Base-by-base conservation (phyloP, 2,329 filamentous ascomycete genomes). In the Lachnellula willkommii region DNA sequence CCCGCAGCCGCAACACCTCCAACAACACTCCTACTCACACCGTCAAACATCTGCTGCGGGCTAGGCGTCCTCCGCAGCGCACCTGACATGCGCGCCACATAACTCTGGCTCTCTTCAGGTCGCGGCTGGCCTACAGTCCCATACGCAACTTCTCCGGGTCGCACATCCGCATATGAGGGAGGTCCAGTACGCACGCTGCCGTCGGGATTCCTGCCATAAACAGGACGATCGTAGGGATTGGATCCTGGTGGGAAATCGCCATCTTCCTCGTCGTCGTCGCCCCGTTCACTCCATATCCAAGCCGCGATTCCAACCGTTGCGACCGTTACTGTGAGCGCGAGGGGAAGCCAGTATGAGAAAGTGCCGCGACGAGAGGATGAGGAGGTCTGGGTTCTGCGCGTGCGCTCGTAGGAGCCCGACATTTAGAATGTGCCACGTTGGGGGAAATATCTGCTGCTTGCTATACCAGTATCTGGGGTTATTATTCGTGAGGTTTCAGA, bases 221-320 rank as follows among this genome's bases (percentile, higher is more conserved):
- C 58, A 17, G 63, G 60, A 45, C 59, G 57, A 50, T 56, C 53
- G 39, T 63, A 65, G 77, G 70, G 59, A 70, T 70, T 56, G 71
- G 59, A 78, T 71, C 58, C 77, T 77, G 54, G 77, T 77, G 65
- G 76, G 74, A 49, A 28, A 60, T 84, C 79, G 55, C 82, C 79
- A 28, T 91, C 86, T 32, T 32, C 28, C 9, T 32, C 28, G 52
- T 90, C 86, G 56, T 86, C 82, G 63, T 89, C 86, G 67, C 80
- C 83, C 67, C 90, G 87, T 74, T 95, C 91, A 71, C 88, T 95
- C 91, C 91, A 96, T 58, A 92, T 84, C 93, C 93, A 97, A 55
- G 90, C 90, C 52, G 87, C 92, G 48, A 95, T 75, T 36, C 92
- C 91, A 54, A 89, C 85, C 22, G 92, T 90, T 58, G 93, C 93